Evolutionary conservation across 192 early-diverging fungal species (phyloP), one percentile per base, ranked within the genome.

Genomic region (Backusella westeae): DNA sequence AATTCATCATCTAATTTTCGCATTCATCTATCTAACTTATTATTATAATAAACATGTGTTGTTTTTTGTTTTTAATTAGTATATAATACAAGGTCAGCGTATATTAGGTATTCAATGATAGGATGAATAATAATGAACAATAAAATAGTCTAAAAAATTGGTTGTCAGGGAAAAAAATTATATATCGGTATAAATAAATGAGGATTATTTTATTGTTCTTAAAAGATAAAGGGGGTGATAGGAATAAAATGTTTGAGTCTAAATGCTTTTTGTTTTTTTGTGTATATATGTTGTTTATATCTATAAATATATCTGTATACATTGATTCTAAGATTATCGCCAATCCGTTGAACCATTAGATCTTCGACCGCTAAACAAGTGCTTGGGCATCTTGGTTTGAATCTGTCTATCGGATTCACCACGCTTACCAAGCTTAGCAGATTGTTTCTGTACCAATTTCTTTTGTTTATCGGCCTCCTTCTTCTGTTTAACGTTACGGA

Each of bases 391-490:
- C 87, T 98, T 97, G 73, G 88, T 90, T 69, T 85, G 81, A 71
- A 99, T 96, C 19, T 82, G 84, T 79, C 98, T 90, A 81, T 99
- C 98, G 21, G 95, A 86, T 84, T 99, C 98, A 76, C 97, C 96
- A 23, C 89, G 86, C 66, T 90, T 90, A 66, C 94, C 97, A 74
- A 90, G 85, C 73, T 89, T 81, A 85, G 94, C 95, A 77, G 89
- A 82, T 65, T 86, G 86, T 72, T 92, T 91, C 77, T 97, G 92
- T 15, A 88, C 83, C 72, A 91, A 80, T 73, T 90, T 87, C 84
- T 92, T 90, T 59, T 92, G 89, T 84, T 93, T 96, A 65, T 94
- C 92, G 69, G 93, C 90, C 66, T 91, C 89, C 68, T 87, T 76
- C 82, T 88, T 87, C 73, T 88, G 83, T 75, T 83, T 80, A 21